A percentile compares a stretch with the other conserved stretches of the same genome.
Conservation (phyloP, 1,284 basidiomycete species). For the Vanrija sp. region DNA sequence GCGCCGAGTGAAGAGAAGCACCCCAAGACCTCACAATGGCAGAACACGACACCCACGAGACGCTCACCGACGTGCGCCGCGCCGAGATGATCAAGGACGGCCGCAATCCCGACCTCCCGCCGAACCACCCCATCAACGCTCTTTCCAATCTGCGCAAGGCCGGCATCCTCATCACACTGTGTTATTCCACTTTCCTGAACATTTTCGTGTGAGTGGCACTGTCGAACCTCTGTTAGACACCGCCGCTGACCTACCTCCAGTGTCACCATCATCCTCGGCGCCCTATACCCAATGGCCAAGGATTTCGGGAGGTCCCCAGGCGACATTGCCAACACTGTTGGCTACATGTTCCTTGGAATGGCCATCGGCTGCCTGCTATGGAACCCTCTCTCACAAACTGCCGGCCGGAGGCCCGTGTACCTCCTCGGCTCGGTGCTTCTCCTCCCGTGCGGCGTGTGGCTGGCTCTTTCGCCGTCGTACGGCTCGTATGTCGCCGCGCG, state of each 20-base stretch:
- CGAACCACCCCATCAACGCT: constrained; percentile 32
- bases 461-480: constrained; percentile 29
- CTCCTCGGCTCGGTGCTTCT: constrained; percentile 42
- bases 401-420: constrained; percentile 41
- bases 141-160: constrained; percentile 34
- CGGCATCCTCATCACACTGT: constrained; percentile 31
- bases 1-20: too few relatives aligned
- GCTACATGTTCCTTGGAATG: constrained; percentile 46
- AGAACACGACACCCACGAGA: too few relatives aligned
- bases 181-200: constrained; percentile 31
- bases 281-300: constrained; percentile 6
- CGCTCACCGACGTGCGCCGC: too few relatives aligned
- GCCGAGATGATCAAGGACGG: background rate
- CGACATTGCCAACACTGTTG: constrained; percentile 41
- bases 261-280: constrained; percentile 18
- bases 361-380: constrained; percentile 43
- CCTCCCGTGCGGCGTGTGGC: constrained; percentile 43
- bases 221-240: too few relatives aligned
- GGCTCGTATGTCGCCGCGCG: constrained; percentile 23
- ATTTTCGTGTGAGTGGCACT: constrained; percentile 28
- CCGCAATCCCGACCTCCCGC: constrained; percentile 7
- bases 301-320: constrained; percentile 21
- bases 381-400: constrained; percentile 23
- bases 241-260: background rate
- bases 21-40: too few relatives aligned